phyloP scores from a whole-genome alignment of 768 basidiomycete genomes.

The Lactifluus subvellereus region DNA sequence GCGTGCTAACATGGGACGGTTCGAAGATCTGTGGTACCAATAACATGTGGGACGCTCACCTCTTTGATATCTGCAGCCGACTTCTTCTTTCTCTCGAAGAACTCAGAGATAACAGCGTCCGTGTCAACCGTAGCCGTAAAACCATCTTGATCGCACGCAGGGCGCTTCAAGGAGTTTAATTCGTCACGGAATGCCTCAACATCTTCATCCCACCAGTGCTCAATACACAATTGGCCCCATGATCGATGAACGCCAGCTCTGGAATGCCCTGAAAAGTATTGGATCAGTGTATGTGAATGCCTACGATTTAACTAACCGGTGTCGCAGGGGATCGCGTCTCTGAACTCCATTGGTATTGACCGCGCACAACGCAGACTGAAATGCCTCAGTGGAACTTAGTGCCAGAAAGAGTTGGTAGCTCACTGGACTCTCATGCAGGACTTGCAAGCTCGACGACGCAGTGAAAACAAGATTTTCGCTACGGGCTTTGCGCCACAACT shows the following conservation, averaged over 20 bases:
- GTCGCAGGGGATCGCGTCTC: neutral
- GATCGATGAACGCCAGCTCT: neutral
- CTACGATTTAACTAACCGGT: neutral
- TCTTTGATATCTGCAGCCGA: neutral
- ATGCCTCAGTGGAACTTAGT: neutral
- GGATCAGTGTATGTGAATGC: neutral
- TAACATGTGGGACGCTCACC: neutral
- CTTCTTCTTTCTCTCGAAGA: neutral
- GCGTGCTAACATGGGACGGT: slow-evolving; percentile 9
- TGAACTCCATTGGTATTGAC: slow-evolving; percentile 3
- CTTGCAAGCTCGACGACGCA: slow-evolving; percentile 19
- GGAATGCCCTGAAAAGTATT: neutral
- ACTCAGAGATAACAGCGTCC: neutral
- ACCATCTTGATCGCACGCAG: neutral
- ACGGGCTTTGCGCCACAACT: slow-evolving; percentile 12
- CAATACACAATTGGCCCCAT: slow-evolving; percentile 1
- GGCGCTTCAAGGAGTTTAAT: neutral
- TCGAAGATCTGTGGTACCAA: neutral
- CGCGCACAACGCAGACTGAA: slow-evolving; percentile 7
- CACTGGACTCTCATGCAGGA: slow-evolving; percentile 12
- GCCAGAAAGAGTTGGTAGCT: neutral
- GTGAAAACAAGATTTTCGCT: slow-evolving; percentile 9
- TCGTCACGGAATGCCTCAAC: neutral
- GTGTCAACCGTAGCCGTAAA: neutral
- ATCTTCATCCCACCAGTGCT: slow-evolving; percentile 12